Conservation (phyloP, 2,329 filamentous ascomycete species). For the Ophiocordyceps unilateralis region DNA sequence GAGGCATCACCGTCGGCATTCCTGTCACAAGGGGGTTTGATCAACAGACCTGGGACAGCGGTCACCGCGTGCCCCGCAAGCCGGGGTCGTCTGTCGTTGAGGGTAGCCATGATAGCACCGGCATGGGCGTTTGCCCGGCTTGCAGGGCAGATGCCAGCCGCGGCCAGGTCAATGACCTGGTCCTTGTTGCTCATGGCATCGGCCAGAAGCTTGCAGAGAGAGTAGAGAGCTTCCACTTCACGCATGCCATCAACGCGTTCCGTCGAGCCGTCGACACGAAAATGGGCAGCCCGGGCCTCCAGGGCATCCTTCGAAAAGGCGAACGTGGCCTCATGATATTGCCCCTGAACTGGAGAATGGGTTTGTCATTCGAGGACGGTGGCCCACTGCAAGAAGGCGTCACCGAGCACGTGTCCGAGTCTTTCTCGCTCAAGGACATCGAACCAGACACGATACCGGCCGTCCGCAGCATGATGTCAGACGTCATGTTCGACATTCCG, state of each 20-base stretch:
- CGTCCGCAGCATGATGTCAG: slow-evolving; percentile 84
- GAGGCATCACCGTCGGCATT: slow-evolving; percentile 66
- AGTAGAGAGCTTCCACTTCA: slow-evolving; percentile 94
- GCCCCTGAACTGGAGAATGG: slow-evolving; percentile 86
- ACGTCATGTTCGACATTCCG: slow-evolving; percentile 96
- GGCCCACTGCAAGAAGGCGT: slow-evolving; percentile 40
- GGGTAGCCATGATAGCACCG: slow-evolving; percentile 12
- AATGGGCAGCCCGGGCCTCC: slow-evolving; percentile 56
- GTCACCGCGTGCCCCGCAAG: slow-evolving; percentile 34
- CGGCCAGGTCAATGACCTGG: slow-evolving; percentile 65
- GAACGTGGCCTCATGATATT: slow-evolving; percentile 86
- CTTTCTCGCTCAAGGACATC: slow-evolving; percentile 63
- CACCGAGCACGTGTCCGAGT: slow-evolving; percentile 36
- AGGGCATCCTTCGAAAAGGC: slow-evolving; percentile 54
- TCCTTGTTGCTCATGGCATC: slow-evolving; percentile 88
- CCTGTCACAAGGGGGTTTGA: slow-evolving; percentile 85
- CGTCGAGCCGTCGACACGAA: slow-evolving; percentile 76
- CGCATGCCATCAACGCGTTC: slow-evolving; percentile 84
- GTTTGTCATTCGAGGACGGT: slow-evolving; percentile 72
- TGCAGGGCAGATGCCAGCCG: slow-evolving; percentile 46
- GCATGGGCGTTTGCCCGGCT: slow-evolving; percentile 28
- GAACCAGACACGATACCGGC: slow-evolving; percentile 81
- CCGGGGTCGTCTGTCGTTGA: slow-evolving; percentile 10
- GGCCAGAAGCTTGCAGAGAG: slow-evolving; percentile 91
- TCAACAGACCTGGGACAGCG: slow-evolving; percentile 53